These are phyloP conservation scores for Taiozyma sp. DNA, from an alignment of 1,139 yeast species.

Conservation along the genomic window DNA sequence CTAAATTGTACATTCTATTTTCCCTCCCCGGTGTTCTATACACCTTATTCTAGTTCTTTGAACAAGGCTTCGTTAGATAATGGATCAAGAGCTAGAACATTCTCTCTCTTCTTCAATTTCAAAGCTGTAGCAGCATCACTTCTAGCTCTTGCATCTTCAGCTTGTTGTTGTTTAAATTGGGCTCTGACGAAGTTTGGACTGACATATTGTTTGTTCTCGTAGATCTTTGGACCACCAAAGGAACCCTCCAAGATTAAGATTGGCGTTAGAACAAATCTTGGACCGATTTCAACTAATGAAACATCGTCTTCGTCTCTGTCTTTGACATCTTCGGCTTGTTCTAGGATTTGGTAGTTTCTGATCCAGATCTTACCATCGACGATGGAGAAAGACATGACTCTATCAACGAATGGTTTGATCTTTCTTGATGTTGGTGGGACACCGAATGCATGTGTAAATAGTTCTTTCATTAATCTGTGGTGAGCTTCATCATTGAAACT, in stretches of 20 bases:
- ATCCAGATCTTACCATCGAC: conserved; percentile 96
- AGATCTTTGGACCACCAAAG: conserved; percentile 96
- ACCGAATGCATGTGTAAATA: conserved; percentile 83
- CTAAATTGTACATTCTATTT: background rate
- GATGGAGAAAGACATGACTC: conserved; percentile 86
- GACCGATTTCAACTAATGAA: conserved; percentile 91
- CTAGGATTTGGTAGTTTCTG: conserved; percentile 89
- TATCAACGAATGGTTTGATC: conserved; percentile 92
- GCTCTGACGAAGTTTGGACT: conserved; percentile 95
- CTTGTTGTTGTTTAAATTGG: conserved; percentile 74
- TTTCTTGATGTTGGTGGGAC: conserved; percentile 96
- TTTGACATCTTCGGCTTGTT: conserved; percentile 47
- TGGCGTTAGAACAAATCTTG: conserved; percentile 89
- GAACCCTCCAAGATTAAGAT: conserved; percentile 94
- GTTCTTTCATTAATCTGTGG: conserved; percentile 71
- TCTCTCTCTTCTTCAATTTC: conserved; percentile 71
- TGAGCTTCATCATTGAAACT: conserved; percentile 67
- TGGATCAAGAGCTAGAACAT: conserved; percentile 75
- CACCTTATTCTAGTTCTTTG: conserved; percentile 31
- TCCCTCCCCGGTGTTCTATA: background rate
- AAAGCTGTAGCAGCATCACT: conserved; percentile 75
- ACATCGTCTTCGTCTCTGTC: conserved; percentile 52
- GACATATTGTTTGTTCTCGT: conserved; percentile 94
- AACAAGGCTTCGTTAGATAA: conserved; percentile 75
- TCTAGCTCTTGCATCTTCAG: conserved; percentile 72